A percentile compares a stretch with the other conserved stretches of the same genome.
Conservation (phyloP, 106 monocot species). For the Posidonia australis region DNA sequence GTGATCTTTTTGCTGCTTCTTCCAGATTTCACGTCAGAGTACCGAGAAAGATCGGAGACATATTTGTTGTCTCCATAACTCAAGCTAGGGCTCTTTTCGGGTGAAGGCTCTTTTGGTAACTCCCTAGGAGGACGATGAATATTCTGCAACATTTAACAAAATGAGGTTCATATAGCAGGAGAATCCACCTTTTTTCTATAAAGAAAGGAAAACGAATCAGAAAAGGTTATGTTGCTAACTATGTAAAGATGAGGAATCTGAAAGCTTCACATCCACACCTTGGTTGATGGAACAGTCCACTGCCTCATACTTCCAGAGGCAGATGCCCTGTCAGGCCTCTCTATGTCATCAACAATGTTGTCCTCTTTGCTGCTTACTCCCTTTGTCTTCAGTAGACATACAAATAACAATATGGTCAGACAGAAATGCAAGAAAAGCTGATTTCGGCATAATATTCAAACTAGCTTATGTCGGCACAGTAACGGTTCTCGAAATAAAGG, state of each 20-base stretch:
- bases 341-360: conserved; percentile 16
- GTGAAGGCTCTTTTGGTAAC: conserved; percentile 17
- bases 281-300: conserved; percentile 34
- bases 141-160: conserved; percentile 24
- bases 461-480: too few species aligned
- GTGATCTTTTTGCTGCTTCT: conserved; percentile 14
- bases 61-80: conserved; percentile 24
- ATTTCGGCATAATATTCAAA: too few species aligned
- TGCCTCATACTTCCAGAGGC: conserved; percentile 31
- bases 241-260: background rate
- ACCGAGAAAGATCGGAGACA: conserved; percentile 15
- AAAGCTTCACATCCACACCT: conserved; percentile 14
- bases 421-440: too few species aligned
- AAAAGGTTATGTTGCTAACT: background rate
- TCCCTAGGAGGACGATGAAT: conserved; percentile 24
- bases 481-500: too few species aligned
- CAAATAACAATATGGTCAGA: background rate
- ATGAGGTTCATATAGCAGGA: background rate
- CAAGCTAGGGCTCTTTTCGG: conserved; percentile 23
- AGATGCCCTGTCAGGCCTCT: conserved; percentile 34
- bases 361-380: conserved; percentile 22
- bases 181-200: background rate
- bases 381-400: conserved; percentile 36
- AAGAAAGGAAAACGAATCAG: too few species aligned
- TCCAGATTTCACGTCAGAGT: conserved; percentile 15